Base-by-base conservation (phyloP, 495 filamentous ascomycete species). In the Neurospora sp. region DNA sequence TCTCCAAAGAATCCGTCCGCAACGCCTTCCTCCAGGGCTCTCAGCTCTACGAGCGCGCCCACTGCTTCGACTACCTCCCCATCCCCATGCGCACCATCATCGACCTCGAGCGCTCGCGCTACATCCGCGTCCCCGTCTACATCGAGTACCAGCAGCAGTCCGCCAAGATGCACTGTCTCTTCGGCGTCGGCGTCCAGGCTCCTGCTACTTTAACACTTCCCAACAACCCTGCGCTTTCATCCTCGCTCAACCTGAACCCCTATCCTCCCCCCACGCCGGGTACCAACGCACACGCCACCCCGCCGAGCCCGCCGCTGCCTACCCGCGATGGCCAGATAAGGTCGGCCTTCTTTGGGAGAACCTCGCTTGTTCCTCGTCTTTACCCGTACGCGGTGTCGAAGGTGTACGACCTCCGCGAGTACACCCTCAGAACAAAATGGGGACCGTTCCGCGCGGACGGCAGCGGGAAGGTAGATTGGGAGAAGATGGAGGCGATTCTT, bases 401-500 rank as follows among this genome's bases (percentile, higher is more conserved):
- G 73, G 88, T 91, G 16, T 92, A 91, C 73, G 89, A 92, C 74
- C 78, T 92, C 11, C 81, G 90, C 4, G 83, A 89, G 75, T 90
- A 91, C 78, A 89, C 85, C 0, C 76, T 81, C 5, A 74, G 76
- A 6, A 88, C 81, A 0, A 72, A 83, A 18, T 91, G 90, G 89
- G 90, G 90, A 0, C 90, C 90, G 0, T 92, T 90, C 77, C 73
- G 81, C 61, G 79, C 83, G 46, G 88, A 90, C 76, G 85, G 84
- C 2, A 79, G 76, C 8, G 79, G 81, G 39, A 77, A 76, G 11
- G 88, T 90, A 4, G 89, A 92, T 75, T 92, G 90, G 90, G 90
- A 92, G 77, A 91, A 89, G 81, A 78, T 91, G 27, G 90, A 92
- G 74, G 88, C 89, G 0, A 83, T 91, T 39, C 83, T 90, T 85